Percentiles rank a stretch among this genome's conserved stretches.
These are phyloP conservation scores for Haplographium delicatum DNA, from an alignment of 495 filamentous ascomycete species.

Conservation along the genomic window DNA sequence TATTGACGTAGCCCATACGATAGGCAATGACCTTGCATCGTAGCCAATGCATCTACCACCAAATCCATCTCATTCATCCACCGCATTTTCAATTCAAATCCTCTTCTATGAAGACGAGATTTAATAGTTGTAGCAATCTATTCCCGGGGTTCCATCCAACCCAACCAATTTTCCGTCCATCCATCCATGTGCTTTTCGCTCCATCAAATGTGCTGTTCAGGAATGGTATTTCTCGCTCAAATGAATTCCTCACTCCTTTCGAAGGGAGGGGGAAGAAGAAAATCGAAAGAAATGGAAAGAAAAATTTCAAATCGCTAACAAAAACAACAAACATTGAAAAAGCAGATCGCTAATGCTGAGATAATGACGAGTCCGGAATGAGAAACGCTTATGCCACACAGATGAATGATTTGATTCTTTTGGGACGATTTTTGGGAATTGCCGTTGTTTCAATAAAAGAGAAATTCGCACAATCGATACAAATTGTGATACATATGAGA, in stretches of 20 bases:
- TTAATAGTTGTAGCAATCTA: no score
- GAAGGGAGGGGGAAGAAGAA: background rate
- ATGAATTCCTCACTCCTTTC: background rate
- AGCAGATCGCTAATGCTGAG: slow-evolving; percentile 30
- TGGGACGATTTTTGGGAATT: slow-evolving; percentile 3
- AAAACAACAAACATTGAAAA: slow-evolving; percentile 14
- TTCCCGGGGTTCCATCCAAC: no score
- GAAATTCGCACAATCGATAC: slow-evolving; percentile 11
- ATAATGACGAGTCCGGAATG: slow-evolving; percentile 27
- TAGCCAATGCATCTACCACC: no score
- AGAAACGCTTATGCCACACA: slow-evolving; percentile 32
- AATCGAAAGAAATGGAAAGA: slow-evolving; percentile 15
- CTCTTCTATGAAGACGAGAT: no score
- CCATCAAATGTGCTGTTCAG: no score
- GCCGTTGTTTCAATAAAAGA: slow-evolving; percentile 9
- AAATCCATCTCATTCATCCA: no score
- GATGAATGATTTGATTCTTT: slow-evolving; percentile 16
- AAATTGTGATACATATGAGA: slow-evolving; percentile 32
- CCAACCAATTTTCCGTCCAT: no score
- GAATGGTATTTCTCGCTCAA: no score
- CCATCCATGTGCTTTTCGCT: no score
- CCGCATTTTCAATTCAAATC: no score
- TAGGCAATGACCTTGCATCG: no score
- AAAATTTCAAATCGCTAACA: slow-evolving; percentile 24
- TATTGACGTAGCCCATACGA: no score